Conservation (phyloP, 2,329 filamentous ascomycete species). For the Paracoccidioides brasiliensis region DNA sequence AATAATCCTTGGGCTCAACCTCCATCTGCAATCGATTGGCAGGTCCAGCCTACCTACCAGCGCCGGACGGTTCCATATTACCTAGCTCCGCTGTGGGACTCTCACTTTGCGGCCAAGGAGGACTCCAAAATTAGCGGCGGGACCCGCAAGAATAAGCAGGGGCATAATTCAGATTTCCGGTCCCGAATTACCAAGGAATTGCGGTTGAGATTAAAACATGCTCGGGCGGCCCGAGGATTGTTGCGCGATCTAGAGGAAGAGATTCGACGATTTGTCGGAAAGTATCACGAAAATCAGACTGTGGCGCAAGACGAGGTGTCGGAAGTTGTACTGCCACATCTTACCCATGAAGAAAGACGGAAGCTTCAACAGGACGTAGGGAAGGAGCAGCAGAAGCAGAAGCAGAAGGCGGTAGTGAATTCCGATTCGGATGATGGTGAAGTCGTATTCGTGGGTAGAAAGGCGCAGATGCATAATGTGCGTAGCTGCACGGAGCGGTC, state of each 20-base stretch:
- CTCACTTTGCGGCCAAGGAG: conserved; percentile 34
- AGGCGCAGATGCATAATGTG: conserved; percentile 50
- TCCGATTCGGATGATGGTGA: conserved; percentile 43
- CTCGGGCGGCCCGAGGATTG: conserved; percentile 63
- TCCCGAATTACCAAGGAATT: conserved; percentile 63
- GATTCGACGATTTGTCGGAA: conserved; percentile 58
- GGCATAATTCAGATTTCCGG: conserved; percentile 17
- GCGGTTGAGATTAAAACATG: conserved; percentile 65
- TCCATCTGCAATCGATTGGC: conserved; percentile 70
- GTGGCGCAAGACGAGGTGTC: conserved; percentile 34
- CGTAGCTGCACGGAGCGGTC: conserved; percentile 41
- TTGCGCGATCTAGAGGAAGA: conserved; percentile 76
- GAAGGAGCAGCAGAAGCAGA: conserved; percentile 4
- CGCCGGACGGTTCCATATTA: conserved; percentile 75
- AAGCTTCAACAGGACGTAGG: not conserved
- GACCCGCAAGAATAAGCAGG: conserved; percentile 29
- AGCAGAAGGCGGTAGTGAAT: too few relatives aligned
- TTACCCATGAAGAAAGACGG: conserved; percentile 7
- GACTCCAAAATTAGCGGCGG: conserved; percentile 19
- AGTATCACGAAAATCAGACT: conserved; percentile 44
- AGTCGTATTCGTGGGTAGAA: conserved; percentile 73
- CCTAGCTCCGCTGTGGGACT: conserved; percentile 75
- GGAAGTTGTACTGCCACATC: conserved; percentile 29
- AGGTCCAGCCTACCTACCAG: conserved; percentile 66
- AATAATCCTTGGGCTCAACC: conserved; percentile 77